Evolutionary conservation across 2,329 filamentous ascomycete genomes (phyloP), one percentile per base, ranked within the genome.

Genomic region (Aureobasidium zeae): DNA sequence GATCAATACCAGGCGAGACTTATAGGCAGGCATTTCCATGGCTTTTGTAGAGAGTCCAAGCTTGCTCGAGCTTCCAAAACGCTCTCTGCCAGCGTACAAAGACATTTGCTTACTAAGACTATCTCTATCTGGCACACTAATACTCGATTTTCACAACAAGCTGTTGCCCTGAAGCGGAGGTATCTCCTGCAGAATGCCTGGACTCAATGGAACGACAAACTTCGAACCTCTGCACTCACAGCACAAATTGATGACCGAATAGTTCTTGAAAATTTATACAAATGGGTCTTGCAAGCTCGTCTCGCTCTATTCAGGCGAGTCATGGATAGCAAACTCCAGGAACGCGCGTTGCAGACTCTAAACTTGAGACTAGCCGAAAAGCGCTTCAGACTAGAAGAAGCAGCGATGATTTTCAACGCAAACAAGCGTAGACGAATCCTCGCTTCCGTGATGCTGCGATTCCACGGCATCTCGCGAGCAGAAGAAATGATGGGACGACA

Each of bases 171-270:
- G 22, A 67, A 79, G 53, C 68, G 63, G 9, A 57, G 65, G 50
- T 70, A 75, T 33, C 56, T 79, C 20, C 53, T 78, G 37, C 70
- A 69, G 37, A 76, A 76, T 55, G 66, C 73, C 3, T 77, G 73
- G 65, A 77, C 70, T 1, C 62, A 64, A 9, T 82, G 78, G 79
- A 81, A 80, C 49, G 74, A 81, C 52, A 63, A 63, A 12, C 63
- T 79, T 12, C 73, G 77, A 13, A 70, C 67, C 48, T 65, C 70
- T 51, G 68, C 69, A 12, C 58, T 81, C 2, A 62, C 60, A 36
- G 62, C 67, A 15, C 70, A 68, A 11, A 73, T 79, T 35, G 67
- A 79, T 49, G 69, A 74, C 49, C 69, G 77, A 3, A 51, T 79
- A 29, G 62, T 74, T 30, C 60, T 73, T 21, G 70, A 80, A 53